These are phyloP conservation scores for Plantago elongata DNA, from an alignment of 257 asterid species.

Conservation along the genomic window DNA sequence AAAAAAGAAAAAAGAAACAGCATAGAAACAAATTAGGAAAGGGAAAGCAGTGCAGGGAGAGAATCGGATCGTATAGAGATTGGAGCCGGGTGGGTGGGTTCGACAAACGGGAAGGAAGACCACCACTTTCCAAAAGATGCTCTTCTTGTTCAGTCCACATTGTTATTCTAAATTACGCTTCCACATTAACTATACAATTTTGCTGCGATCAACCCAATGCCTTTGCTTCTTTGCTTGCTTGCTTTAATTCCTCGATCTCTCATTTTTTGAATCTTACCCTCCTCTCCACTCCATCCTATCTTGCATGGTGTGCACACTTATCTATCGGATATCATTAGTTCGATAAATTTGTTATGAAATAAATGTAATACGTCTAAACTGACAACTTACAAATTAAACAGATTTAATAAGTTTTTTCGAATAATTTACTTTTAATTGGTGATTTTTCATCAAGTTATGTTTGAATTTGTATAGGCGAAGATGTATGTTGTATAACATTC, in stretches of 20 bases:
- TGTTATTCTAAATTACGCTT: conserved; percentile 17
- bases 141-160: conserved; percentile 21
- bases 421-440: no score
- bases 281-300: no score
- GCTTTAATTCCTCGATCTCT: background rate
- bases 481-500: no score
- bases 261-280: background rate
- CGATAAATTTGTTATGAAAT: no score
- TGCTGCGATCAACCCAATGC: conserved; percentile 2
- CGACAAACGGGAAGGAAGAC: conserved; percentile 60
- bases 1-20: background rate
- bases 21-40: conserved; percentile 1
- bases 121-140: conserved; percentile 86
- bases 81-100: conserved; percentile 39
- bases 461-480: no score
- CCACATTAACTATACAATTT: background rate
- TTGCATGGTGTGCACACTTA: no score
- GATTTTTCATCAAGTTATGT: no score
- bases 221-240: background rate
- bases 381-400: no score
- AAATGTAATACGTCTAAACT: no score
- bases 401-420: no score
- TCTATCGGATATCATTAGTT: no score
- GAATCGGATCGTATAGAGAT: conserved; percentile 65
- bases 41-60: conserved; percentile 22